These are phyloP conservation scores for Fomitopsis betulina DNA, from an alignment of 1,284 basidiomycete genomes.

Conservation along the genomic window DNA sequence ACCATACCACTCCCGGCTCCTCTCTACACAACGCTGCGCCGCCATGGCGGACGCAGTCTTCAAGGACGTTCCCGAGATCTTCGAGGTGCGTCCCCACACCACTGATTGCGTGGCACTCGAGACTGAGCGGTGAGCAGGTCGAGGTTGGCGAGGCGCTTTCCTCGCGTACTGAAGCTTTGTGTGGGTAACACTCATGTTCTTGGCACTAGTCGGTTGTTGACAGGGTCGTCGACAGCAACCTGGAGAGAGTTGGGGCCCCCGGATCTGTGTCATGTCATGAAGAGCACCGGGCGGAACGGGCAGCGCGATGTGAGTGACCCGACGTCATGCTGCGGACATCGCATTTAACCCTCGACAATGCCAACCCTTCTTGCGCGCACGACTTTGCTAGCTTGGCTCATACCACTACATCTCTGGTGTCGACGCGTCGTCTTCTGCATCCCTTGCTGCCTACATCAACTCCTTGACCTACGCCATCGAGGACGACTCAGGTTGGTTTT, in stretches of 20 bases:
- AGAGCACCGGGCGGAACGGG: conserved; percentile 80
- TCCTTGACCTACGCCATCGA: conserved; percentile 95
- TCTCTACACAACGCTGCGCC: not conserved
- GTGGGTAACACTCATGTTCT: conserved; percentile 42
- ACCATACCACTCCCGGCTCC: not conserved
- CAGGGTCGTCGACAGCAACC: conserved; percentile 51
- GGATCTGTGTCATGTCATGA: conserved; percentile 95
- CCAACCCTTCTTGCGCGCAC: not conserved
- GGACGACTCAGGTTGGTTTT: conserved; percentile 90
- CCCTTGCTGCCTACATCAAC: conserved; percentile 97
- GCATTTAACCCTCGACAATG: not conserved
- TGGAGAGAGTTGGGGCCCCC: conserved; percentile 97
- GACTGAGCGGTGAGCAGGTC: conserved; percentile 44
- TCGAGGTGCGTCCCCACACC: conserved; percentile 43
- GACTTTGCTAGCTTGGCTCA: conserved; percentile 66
- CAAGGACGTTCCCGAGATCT: conserved; percentile 66
- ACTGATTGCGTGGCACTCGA: not conserved
- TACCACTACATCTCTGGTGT: conserved; percentile 97
- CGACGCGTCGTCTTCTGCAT: conserved; percentile 95
- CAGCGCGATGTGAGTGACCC: conserved; percentile 73
- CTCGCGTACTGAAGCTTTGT: conserved; percentile 88
- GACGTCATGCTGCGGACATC: not conserved
- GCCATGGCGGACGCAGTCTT: conserved; percentile 37
- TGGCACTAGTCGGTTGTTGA: not conserved
- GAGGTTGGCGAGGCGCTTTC: conserved; percentile 89